These are phyloP conservation scores for Chaetomium olivaceum DNA, from an alignment of 2,329 filamentous ascomycete genomes.

Conservation along the genomic window DNA sequence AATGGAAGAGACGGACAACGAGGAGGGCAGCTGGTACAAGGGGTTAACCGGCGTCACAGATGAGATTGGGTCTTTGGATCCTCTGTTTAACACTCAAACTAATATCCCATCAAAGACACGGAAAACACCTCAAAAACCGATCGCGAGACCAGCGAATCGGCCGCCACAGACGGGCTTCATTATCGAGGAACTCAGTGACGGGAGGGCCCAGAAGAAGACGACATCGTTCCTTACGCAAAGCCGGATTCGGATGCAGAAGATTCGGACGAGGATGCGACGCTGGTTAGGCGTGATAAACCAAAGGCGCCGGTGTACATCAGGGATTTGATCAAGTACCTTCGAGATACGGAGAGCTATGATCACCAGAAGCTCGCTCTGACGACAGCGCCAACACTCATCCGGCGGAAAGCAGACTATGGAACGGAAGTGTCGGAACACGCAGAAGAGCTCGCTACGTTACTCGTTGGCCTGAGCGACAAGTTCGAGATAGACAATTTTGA, in stretches of 20 bases:
- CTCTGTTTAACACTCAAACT: constrained; percentile 43
- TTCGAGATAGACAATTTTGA: constrained; percentile 79
- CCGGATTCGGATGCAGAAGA: constrained; percentile 87
- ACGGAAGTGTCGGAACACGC: constrained; percentile 83
- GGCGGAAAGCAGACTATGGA: constrained; percentile 84
- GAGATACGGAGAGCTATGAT: constrained; percentile 81
- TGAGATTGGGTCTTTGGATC: constrained; percentile 56
- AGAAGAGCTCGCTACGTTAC: constrained; percentile 72
- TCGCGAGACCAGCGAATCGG: constrained; percentile 33
- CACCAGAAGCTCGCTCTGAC: constrained; percentile 76
- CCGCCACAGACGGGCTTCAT: constrained; percentile 49
- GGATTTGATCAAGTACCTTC: constrained; percentile 75
- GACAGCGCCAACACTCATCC: constrained; percentile 77
- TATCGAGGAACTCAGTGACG: constrained; percentile 62
- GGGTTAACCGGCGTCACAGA: constrained; percentile 65
- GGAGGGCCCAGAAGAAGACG: constrained; percentile 63
- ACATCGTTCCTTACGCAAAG: constrained; percentile 77
- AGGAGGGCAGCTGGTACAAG: constrained; percentile 76
- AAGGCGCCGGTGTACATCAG: constrained; percentile 87
- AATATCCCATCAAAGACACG: constrained; percentile 25
- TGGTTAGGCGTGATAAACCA: constrained; percentile 80
- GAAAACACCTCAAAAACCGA: constrained; percentile 31
- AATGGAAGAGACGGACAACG: constrained; percentile 71
- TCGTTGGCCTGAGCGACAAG: constrained; percentile 82
- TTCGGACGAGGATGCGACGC: constrained; percentile 87